phyloP scores from a whole-genome alignment of 1,284 basidiomycete species.

The Ceratorhiza oryzae-sativae region DNA sequence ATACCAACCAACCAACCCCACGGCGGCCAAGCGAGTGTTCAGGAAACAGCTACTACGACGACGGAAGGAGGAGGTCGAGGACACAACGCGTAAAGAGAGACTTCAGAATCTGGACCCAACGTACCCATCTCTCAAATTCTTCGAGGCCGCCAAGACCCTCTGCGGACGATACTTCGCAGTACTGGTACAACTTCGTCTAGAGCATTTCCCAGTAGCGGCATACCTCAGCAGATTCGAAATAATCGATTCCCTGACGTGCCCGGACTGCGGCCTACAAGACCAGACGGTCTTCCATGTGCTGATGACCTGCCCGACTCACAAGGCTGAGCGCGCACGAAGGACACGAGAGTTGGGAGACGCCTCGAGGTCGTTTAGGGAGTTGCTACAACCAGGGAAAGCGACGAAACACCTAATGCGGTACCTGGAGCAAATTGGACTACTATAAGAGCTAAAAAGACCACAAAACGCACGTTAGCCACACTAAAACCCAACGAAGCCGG shows the following conservation, averaged over 20 bases:
- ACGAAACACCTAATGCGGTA: too few relatives aligned
- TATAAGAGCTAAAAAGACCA: too few relatives aligned
- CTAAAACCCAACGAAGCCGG: too few relatives aligned
- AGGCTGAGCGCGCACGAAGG: background rate
- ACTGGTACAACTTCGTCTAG: constrained; percentile 6
- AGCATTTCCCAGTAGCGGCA: constrained; percentile 2
- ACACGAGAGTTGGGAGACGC: background rate
- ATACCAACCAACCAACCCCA: constrained; percentile 15
- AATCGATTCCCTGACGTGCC: constrained; percentile 2
- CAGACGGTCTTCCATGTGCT: background rate
- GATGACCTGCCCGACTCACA: background rate
- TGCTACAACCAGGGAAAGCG: too few relatives aligned
- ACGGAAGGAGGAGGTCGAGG: background rate
- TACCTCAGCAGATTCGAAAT: constrained; percentile 2
- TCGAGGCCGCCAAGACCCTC: background rate
- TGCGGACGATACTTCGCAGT: background rate
- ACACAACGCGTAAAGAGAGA: background rate
- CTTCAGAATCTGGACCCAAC: background rate
- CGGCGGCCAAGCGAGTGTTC: constrained; percentile 1
- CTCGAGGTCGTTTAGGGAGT: too few relatives aligned
- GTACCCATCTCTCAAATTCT: constrained; percentile 9
- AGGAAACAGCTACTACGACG: background rate
- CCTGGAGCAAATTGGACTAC: too few relatives aligned
- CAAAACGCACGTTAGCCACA: too few relatives aligned
- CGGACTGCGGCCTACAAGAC: background rate